phyloP scores from a whole-genome alignment of 305 asterid species.

The Fraxinus nigra region DNA sequence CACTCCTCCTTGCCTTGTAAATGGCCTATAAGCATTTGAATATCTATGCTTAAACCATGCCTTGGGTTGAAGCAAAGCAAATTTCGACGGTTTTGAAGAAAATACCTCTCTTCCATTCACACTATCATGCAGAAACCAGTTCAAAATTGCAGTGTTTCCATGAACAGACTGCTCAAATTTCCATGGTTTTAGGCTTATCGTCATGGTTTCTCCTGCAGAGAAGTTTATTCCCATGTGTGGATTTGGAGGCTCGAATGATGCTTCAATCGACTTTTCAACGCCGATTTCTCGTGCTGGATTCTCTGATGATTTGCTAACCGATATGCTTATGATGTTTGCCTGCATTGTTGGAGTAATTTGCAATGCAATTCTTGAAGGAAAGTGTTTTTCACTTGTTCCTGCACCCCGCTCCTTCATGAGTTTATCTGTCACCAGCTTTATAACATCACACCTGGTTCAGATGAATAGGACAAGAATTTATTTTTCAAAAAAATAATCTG shows the following conservation, averaged over 20 bases:
- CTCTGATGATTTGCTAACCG: constrained; percentile 72
- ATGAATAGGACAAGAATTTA: background rate
- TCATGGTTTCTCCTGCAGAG: constrained; percentile 55
- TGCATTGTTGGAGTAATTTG: constrained; percentile 66
- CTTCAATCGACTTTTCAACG: constrained; percentile 59
- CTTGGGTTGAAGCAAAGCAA: constrained; percentile 56
- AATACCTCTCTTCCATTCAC: constrained; percentile 73
- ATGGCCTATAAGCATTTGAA: constrained; percentile 57
- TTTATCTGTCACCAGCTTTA: constrained; percentile 54
- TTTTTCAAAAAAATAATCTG: too few relatives aligned
- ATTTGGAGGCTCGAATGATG: constrained; percentile 59
- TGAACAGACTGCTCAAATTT: constrained; percentile 80
- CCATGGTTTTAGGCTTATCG: constrained; percentile 71
- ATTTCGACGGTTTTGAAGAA: constrained; percentile 54
- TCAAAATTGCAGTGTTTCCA: constrained; percentile 50
- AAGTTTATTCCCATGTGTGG: constrained; percentile 54
- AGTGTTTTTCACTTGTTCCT: constrained; percentile 67
- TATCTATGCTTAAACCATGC: constrained; percentile 87
- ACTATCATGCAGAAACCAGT: constrained; percentile 78
- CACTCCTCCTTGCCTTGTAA: constrained; percentile 75
- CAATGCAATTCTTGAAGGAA: constrained; percentile 23
- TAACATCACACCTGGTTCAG: constrained; percentile 60
- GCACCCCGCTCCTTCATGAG: constrained; percentile 66
- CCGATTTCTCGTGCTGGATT: constrained; percentile 60
- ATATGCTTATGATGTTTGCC: constrained; percentile 55